Evolutionary conservation across 129 eudicot genomes (phyloP).

Genomic region (Pulicaria dysenterica): DNA sequence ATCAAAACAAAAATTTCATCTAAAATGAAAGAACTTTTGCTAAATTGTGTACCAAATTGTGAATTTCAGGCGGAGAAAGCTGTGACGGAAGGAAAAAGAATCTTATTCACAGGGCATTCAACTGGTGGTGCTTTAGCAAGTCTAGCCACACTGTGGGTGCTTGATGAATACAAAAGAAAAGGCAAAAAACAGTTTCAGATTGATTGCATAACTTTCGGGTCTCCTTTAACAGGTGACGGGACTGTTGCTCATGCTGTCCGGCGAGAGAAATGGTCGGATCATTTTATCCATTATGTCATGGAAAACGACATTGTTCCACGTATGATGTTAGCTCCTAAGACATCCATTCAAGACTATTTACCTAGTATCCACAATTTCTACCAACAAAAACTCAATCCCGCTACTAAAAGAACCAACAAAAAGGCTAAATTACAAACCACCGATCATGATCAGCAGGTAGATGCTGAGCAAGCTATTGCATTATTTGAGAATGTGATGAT

Average conservation of each 20-base stretch:
- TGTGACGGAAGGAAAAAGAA: conserved; percentile 42
- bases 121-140: conserved; percentile 71
- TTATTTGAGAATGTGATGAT: conserved; percentile 52
- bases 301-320: conserved; percentile 77
- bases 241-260: conserved; percentile 56
- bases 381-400: conserved; percentile 39
- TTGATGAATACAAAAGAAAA: conserved; percentile 51
- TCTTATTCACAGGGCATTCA: conserved; percentile 75
- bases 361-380: conserved; percentile 37
- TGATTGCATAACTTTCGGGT: conserved; percentile 53
- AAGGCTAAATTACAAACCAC: not conserved
- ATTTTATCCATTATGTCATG: conserved; percentile 62
- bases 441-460: conserved; percentile 12
- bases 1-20: not conserved
- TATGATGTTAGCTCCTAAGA: conserved; percentile 65
- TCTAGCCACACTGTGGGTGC: conserved; percentile 70
- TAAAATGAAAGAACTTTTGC: not conserved
- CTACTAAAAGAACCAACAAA: conserved; percentile 2
- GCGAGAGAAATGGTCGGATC: conserved; percentile 64
- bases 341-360: conserved; percentile 41
- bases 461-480: conserved; percentile 12
- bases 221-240: conserved; percentile 61
- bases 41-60: conserved; percentile 5
- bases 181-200: not conserved
- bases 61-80: conserved; percentile 69